phyloP scores from a whole-genome alignment of 345 rosid species.

The Melastoma malabathricum region DNA sequence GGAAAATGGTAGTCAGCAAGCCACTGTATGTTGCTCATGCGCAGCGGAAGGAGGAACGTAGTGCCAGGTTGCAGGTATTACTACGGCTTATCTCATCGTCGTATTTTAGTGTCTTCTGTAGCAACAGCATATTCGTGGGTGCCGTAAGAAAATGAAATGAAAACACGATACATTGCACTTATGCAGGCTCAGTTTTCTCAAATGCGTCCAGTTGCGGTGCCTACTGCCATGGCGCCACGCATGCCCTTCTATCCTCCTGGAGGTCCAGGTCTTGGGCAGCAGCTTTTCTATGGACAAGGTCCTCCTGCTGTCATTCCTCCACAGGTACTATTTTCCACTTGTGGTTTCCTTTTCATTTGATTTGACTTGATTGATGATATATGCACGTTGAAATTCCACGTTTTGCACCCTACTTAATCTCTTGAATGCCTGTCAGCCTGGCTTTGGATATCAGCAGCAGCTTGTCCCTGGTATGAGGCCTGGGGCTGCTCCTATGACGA shows the following conservation, averaged over 20 bases:
- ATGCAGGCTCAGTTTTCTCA: slow-evolving; percentile 65
- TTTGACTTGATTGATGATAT: not conserved
- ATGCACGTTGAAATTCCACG: not conserved
- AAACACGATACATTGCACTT: not conserved
- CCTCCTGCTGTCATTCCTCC: slow-evolving; percentile 64
- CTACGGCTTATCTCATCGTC: not conserved
- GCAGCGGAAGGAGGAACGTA: slow-evolving; percentile 64
- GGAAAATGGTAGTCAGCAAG: slow-evolving; percentile 54
- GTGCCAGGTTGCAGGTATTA: slow-evolving; percentile 63
- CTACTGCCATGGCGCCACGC: slow-evolving; percentile 43
- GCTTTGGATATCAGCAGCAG: slow-evolving; percentile 79
- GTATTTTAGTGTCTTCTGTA: not conserved
- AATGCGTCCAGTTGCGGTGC: slow-evolving; percentile 52
- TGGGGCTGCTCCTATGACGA: slow-evolving; percentile 55
- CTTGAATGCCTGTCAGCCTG: slow-evolving; percentile 24
- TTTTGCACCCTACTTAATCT: not conserved
- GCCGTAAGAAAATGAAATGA: not conserved
- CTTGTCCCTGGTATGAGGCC: slow-evolving; percentile 80
- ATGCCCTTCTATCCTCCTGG: slow-evolving; percentile 68
- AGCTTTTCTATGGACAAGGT: slow-evolving; percentile 59
- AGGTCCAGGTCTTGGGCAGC: slow-evolving; percentile 60
- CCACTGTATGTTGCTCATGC: slow-evolving; percentile 75
- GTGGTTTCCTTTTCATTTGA: not conserved
- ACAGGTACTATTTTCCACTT: slow-evolving; percentile 16
- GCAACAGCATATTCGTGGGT: not conserved